Evolutionary conservation across 2,329 filamentous ascomycete genomes (phyloP).

Genomic region (Aureobasidium mangrovei): DNA sequence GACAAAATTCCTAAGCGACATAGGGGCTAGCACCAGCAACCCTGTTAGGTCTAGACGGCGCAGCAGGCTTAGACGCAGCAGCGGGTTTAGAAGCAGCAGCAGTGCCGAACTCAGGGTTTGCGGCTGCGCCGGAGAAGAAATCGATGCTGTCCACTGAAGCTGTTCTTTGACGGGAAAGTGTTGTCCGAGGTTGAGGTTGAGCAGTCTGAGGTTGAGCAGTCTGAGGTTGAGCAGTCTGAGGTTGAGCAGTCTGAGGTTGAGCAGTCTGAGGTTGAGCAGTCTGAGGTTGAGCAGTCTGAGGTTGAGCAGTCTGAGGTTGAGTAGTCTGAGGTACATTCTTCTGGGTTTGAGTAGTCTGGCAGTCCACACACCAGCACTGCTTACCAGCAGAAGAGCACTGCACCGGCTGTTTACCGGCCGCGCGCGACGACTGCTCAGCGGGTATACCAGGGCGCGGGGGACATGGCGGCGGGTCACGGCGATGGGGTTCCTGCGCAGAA

Average conservation of each 20-base stretch:
- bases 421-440: too few relatives aligned
- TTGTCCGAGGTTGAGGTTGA: background rate
- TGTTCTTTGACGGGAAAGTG: background rate
- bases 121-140: background rate
- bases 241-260: background rate
- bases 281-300: background rate
- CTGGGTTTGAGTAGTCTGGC: too few relatives aligned
- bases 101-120: background rate
- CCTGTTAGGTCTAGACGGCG: background rate
- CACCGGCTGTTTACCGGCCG: too few relatives aligned
- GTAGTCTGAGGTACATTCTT: too few relatives aligned
- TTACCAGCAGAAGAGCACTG: too few relatives aligned
- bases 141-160: background rate
- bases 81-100: background rate
- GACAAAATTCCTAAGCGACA: background rate
- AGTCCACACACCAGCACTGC: too few relatives aligned
- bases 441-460: too few relatives aligned
- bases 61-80: background rate
- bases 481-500: too few relatives aligned
- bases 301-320: too few relatives aligned
- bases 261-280: background rate
- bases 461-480: too few relatives aligned
- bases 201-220: background rate
- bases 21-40: background rate
- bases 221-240: background rate